Base-by-base conservation (phyloP, 495 filamentous ascomycete species). In the Margaritispora aquatica region DNA sequence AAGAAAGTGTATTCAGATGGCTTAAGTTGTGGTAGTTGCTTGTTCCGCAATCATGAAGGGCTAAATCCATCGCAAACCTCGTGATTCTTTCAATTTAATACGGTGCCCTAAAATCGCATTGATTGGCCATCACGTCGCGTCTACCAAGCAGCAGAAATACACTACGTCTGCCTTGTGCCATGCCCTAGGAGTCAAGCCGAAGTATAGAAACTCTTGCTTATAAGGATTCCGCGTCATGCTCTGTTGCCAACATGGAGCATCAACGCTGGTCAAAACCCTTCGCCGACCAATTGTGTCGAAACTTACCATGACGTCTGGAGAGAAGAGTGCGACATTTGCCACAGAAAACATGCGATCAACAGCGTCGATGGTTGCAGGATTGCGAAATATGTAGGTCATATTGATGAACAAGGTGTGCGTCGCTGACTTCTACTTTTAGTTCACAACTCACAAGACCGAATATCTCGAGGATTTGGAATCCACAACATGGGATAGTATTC, bases 181-280 rank as follows among this genome's bases (percentile, higher is more conserved):
- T 44, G 17, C 8, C 38, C 17, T 3, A 15, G 3, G 38, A 44
- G 38, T 44, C 38, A 44, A 44, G 38, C 38, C n/a, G n/a, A n/a
- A n/a, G n/a, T n/a, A 44, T 3, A 8, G 3, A 9, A 10, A 15
- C 19, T 7, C 38, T 17, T 15, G 38, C 38, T 15, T 44, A 44
- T 44, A 44, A 44, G 20, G 5, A 41, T 54, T 36, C 52, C 53
- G 26, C 56, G 63, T 60, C 55, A 68, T 68, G 62, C 59, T 65
- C 59, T 53, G 46, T 49, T 55, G 62, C 26, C 41, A 59, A 31
- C 41, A 68, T 68, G 66, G 66, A 63, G 66, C 63, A 59, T 63
- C 61, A 54, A 56, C 46, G 58, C 41, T 63, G 63, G 63, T 54
- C 24, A 63, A 60, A 23, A 54, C 34, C 23, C 21, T 68, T 55